These are phyloP conservation scores for Kodamaea plutei DNA, from an alignment of 1,139 yeast genomes.

Conservation along the genomic window DNA sequence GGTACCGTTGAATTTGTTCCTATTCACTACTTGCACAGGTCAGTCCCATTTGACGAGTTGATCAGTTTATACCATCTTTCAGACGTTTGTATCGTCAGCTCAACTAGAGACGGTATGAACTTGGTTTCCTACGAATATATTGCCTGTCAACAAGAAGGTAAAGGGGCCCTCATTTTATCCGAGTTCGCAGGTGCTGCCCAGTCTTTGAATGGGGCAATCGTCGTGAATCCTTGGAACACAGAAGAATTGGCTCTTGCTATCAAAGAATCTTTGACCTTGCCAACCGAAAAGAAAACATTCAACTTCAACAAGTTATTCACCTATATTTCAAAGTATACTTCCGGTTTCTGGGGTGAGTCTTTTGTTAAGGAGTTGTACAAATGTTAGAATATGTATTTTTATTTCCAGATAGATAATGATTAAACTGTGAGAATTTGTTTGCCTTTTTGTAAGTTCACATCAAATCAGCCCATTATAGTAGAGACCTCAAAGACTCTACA, in stretches of 20 bases:
- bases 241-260: slow-evolving; percentile 89
- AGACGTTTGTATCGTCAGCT: slow-evolving; percentile 88
- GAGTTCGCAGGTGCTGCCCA: slow-evolving; percentile 99
- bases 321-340: slow-evolving; percentile 88
- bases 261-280: slow-evolving; percentile 80
- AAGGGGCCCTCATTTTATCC: slow-evolving; percentile 81
- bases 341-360: slow-evolving; percentile 95
- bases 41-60: slow-evolving; percentile 86
- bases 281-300: slow-evolving; percentile 69
- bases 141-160: slow-evolving; percentile 85
- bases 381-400: too few species aligned
- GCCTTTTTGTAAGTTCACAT: too few species aligned
- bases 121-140: slow-evolving; percentile 93
- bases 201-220: slow-evolving; percentile 84
- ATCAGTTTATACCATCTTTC: slow-evolving; percentile 80
- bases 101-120: slow-evolving; percentile 98
- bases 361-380: slow-evolving; percentile 82
- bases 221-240: slow-evolving; percentile 97
- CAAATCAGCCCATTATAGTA: too few species aligned
- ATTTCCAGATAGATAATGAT: too few species aligned
- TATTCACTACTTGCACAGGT: slow-evolving; percentile 91
- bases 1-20: slow-evolving; percentile 98
- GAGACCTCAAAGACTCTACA: too few species aligned
- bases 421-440: too few species aligned
- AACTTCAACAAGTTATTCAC: slow-evolving; percentile 81